Evolutionary conservation across 2,329 filamentous ascomycete species (phyloP).

Genomic region (Colletotrichum zoysiae): DNA sequence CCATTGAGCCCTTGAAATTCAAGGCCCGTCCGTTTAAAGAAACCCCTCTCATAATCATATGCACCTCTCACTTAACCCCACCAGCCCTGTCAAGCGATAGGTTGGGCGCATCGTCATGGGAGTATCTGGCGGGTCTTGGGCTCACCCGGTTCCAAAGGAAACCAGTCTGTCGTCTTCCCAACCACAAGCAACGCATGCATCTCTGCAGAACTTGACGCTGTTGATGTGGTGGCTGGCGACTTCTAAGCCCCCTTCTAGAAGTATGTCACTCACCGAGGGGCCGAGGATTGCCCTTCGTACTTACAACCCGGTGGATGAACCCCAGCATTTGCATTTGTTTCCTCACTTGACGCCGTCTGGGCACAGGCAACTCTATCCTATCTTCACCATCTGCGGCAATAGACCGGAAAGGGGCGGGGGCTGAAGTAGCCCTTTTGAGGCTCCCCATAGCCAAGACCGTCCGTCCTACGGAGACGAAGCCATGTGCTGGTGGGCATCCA

Average conservation of each 20-base stretch:
- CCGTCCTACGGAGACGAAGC: constrained; percentile 40
- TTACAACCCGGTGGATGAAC: constrained; percentile 26
- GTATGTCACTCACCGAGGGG: constrained; percentile 34
- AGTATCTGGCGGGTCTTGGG: constrained; percentile 33
- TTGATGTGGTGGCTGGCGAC: constrained; percentile 35
- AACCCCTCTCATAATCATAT: constrained; percentile 17
- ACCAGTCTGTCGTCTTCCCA: constrained; percentile 12
- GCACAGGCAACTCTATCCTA: constrained; percentile 32
- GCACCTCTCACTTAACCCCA: constrained; percentile 29
- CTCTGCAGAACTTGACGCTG: constrained; percentile 22
- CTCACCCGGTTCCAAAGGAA: constrained; percentile 25
- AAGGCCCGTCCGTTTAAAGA: constrained; percentile 30
- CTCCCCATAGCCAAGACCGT: constrained; percentile 37
- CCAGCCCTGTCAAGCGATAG: constrained; percentile 40
- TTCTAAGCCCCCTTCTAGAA: constrained; percentile 42
- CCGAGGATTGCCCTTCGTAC: constrained; percentile 17
- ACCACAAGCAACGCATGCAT: constrained; percentile 32
- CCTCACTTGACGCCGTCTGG: constrained; percentile 39
- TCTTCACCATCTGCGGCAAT: constrained; percentile 30
- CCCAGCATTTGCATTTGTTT: constrained; percentile 37
- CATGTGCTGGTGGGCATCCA: constrained; percentile 38
- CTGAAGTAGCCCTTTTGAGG: constrained; percentile 30
- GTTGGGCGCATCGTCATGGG: constrained; percentile 33
- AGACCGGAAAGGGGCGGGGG: constrained; percentile 7
- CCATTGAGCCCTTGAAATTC: constrained; percentile 16